These are phyloP conservation scores for Chrysanthemum lavandulifolium DNA, from an alignment of 129 eudicot genomes.

Conservation along the genomic window DNA sequence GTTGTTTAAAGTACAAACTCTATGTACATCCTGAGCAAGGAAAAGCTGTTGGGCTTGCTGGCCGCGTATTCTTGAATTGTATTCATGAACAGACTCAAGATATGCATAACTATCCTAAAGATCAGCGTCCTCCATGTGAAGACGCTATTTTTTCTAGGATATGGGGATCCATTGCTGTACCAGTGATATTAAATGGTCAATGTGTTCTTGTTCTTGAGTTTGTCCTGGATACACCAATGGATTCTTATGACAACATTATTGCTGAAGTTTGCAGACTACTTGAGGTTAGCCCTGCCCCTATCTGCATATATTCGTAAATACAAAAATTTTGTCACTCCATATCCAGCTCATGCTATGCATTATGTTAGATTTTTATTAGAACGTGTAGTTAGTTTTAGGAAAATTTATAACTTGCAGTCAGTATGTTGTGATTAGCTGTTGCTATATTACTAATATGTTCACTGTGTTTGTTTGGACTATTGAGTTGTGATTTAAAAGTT, in stretches of 20 bases:
- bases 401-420: too few species aligned
- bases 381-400: too few species aligned
- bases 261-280: background rate
- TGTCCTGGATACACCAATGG: conserved; percentile 1
- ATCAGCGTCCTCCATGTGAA: conserved; percentile 15
- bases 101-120: background rate
- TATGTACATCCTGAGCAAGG: background rate
- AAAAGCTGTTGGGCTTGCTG: conserved; percentile 4
- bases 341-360: background rate
- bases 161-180: conserved; percentile 10
- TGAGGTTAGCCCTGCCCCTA: background rate
- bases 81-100: background rate
- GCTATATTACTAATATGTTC: too few species aligned
- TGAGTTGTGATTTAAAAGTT: too few species aligned
- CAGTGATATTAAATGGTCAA: background rate
- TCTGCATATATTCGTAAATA: background rate
- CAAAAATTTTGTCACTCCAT: background rate
- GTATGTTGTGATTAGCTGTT: too few species aligned
- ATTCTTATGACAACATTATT: conserved; percentile 12
- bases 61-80: background rate
- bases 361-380: background rate
- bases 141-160: background rate
- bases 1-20: background rate
- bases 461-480: too few species aligned
- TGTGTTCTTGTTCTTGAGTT: conserved; percentile 10